These are phyloP conservation scores for Myriangium duriaei DNA, from an alignment of 2,329 filamentous ascomycete genomes.

Conservation along the genomic window DNA sequence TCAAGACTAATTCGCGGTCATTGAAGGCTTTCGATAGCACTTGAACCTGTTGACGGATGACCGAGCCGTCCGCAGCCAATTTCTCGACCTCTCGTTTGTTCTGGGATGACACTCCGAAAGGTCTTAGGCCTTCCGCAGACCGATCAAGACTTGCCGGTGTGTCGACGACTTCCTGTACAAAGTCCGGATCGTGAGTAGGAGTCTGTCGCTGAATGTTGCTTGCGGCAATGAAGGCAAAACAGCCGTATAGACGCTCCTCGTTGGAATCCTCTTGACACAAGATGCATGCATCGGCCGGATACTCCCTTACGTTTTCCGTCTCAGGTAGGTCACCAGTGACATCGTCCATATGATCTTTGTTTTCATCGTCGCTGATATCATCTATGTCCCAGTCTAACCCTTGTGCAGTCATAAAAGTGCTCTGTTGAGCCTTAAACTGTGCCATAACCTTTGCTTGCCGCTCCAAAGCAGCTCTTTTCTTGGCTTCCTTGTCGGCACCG, in stretches of 20 bases:
- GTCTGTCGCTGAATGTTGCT: conserved; percentile 82
- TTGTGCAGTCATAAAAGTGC: conserved; percentile 84
- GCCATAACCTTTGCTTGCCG: conserved; percentile 93
- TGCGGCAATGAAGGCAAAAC: conserved; percentile 78
- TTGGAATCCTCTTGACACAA: conserved; percentile 93
- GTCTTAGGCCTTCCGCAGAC: conserved; percentile 68
- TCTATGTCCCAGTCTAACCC: conserved; percentile 78
- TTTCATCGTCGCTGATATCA: conserved; percentile 57
- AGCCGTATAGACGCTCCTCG: conserved; percentile 78
- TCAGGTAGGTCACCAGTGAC: conserved; percentile 51
- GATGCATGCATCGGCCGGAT: conserved; percentile 86
- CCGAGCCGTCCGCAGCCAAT: conserved; percentile 57
- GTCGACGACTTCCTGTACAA: conserved; percentile 68
- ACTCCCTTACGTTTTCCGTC: conserved; percentile 71
- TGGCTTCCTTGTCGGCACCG: conserved; percentile 57
- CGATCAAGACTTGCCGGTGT: conserved; percentile 74
- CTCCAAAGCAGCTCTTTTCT: conserved; percentile 82
- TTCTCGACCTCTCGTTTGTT: conserved; percentile 70
- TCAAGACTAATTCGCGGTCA: conserved; percentile 20
- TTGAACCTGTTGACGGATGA: conserved; percentile 62
- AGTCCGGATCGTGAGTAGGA: conserved; percentile 66
- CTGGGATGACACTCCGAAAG: conserved; percentile 81
- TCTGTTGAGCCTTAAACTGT: conserved; percentile 94
- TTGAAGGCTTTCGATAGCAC: conserved; percentile 80
- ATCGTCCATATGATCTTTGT: conserved; percentile 44